Evolutionary conservation across 2,329 filamentous ascomycete species (phyloP), one percentile per base, ranked within the genome.

Genomic region (Periglandula ipomoeae): DNA sequence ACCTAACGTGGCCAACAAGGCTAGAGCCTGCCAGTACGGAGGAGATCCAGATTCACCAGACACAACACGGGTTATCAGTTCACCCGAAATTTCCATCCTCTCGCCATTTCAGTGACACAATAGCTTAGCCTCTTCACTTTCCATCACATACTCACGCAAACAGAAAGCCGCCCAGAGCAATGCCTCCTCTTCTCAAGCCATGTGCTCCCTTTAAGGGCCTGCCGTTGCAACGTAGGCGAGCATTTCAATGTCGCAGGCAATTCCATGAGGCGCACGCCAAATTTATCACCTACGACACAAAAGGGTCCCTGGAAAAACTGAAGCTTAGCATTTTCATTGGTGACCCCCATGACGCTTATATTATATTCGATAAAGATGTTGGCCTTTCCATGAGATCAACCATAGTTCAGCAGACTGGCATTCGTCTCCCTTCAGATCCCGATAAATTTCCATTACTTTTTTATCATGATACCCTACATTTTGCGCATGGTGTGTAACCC

Each of bases 201-300:
- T 42, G 32, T 17, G 17, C 17, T 38, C 13, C n/a, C 39, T 41
- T 15, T 34, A n/a, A 23, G 11, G 19, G 26, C 35, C 27, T 4
- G 38, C 13, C 9, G 24, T 32, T 50, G 13, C 20, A 34, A n/a
- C 15, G 20, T 17, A 39, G 34, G 22, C 23, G 1, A 35, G 7
- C 20, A 8, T 32, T 43, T 23, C 38, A 7, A 8, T 20, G n/a
- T 17, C 26, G 34, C 19, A 50, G 50, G 22, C 47, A 39, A 22
- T 48, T 55, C 17, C 52, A 57, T 27, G 46, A 49, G 0, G 49
- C 44, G n/a, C 54, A 52, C 19, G 53, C 53, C 1, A 47, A 56
- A 1, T 47, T 54, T 1, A 41, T 49, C 9, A 51, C 50, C 6
- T 13, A 52, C 0, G 30, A 50, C 32, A 3, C 30, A 5, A 47